phyloP scores from a whole-genome alignment of 73 alveolate species.

The Halteria grandinella region DNA sequence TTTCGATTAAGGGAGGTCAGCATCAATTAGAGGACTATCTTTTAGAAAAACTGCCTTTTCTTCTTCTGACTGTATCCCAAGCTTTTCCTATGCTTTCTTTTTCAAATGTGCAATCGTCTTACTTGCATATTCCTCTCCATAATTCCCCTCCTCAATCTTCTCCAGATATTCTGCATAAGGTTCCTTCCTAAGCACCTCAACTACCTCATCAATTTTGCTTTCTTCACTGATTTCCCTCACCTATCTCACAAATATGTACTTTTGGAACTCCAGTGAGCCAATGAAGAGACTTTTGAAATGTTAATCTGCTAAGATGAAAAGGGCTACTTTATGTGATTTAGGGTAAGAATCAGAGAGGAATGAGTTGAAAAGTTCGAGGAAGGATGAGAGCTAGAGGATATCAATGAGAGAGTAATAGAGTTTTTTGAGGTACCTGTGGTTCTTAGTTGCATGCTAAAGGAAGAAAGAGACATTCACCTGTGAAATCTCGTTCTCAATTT shows the following conservation, averaged over 20 bases:
- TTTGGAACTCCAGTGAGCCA: constrained; percentile 19
- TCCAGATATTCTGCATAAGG: constrained; percentile 20
- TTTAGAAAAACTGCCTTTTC: too few species aligned
- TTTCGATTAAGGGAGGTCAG: too few species aligned
- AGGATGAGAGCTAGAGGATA: neutral
- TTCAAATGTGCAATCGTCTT: constrained; percentile 14
- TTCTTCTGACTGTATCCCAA: neutral
- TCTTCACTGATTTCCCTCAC: neutral
- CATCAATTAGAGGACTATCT: too few species aligned
- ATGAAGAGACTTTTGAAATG: constrained; percentile 5
- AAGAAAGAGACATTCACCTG: constrained; percentile 22
- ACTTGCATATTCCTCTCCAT: neutral
- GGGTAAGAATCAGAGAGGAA: too few species aligned
- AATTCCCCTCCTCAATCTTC: constrained; percentile 7
- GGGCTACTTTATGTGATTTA: neutral
- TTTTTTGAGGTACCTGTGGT: neutral
- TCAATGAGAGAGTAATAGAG: constrained; percentile 11
- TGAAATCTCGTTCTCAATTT: constrained; percentile 31
- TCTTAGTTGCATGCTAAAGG: neutral
- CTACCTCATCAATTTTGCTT: neutral
- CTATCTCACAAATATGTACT: constrained; percentile 12
- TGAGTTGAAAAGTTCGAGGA: constrained; percentile 26
- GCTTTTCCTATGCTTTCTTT: neutral
- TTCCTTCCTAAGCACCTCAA: neutral
- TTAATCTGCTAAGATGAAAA: constrained; percentile 13